These are phyloP conservation scores for Volvariella volvacea DNA, from an alignment of 1,284 basidiomycete species.

Conservation along the genomic window DNA sequence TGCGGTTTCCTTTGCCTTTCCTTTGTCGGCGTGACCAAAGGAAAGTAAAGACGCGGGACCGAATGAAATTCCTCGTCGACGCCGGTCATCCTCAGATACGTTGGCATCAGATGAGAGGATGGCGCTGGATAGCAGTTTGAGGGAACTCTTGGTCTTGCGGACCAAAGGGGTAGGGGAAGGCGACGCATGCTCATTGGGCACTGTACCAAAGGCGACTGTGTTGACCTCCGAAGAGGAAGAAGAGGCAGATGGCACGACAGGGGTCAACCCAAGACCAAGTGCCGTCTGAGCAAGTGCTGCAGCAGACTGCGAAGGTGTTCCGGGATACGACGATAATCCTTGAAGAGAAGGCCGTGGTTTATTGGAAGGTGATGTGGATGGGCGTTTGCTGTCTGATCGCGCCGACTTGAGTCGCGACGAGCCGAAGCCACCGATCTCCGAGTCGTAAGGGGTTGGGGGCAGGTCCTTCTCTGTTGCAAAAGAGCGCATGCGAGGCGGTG, in stretches of 20 bases:
- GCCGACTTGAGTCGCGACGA: too few relatives aligned
- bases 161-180: slow-evolving; percentile 17
- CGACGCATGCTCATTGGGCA: slow-evolving; percentile 14
- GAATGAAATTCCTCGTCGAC: slow-evolving; percentile 31
- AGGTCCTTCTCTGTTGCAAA: not conserved
- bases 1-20: slow-evolving; percentile 36
- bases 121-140: slow-evolving; percentile 24
- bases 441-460: not conserved
- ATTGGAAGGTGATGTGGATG: not conserved
- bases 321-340: slow-evolving; percentile 2
- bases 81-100: slow-evolving; percentile 12
- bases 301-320: slow-evolving; percentile 26
- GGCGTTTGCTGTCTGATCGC: not conserved
- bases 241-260: slow-evolving; percentile 39
- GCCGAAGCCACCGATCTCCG: too few relatives aligned
- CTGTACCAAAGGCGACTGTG: slow-evolving; percentile 28
- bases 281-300: slow-evolving; percentile 49
- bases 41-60: slow-evolving; percentile 29
- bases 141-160: slow-evolving; percentile 42
- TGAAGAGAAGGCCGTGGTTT: not conserved
- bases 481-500: not conserved
- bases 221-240: slow-evolving; percentile 37
- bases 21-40: slow-evolving; percentile 30
- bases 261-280: slow-evolving; percentile 50
- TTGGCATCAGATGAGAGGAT: slow-evolving; percentile 7